A percentile compares a stretch with the other conserved stretches of the same genome.
Evolutionary conservation across 2,329 filamentous ascomycete species (phyloP).

Genomic region (Leptographium galeiforme): DNA sequence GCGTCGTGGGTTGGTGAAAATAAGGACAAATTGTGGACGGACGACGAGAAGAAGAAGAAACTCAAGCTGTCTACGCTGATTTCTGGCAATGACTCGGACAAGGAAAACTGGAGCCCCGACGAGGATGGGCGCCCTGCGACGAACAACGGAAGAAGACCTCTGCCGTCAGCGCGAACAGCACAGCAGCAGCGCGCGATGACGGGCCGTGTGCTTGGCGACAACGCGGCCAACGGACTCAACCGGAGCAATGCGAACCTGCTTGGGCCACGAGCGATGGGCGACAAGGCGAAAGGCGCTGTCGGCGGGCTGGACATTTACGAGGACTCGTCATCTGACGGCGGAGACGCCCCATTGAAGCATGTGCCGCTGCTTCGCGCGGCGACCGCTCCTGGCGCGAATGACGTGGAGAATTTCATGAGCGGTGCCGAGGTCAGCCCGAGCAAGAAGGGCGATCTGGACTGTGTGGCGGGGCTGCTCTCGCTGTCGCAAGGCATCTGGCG

Average conservation of each 20-base stretch:
- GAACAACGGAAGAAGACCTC: conserved; percentile 19
- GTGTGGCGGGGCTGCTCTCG: conserved; percentile 76
- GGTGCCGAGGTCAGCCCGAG: conserved; percentile 50
- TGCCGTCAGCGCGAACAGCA: conserved; percentile 22
- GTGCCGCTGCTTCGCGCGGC: conserved; percentile 6
- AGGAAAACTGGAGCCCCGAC: conserved; percentile 73
- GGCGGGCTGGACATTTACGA: conserved; percentile 38
- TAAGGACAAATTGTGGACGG: conserved; percentile 17
- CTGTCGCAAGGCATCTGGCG: conserved; percentile 89
- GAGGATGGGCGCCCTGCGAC: conserved; percentile 26
- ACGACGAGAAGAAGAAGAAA: conserved; percentile 23
- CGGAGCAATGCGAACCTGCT: conserved; percentile 24
- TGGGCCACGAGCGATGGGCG: conserved; percentile 13
- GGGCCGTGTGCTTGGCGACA: conserved; percentile 18
- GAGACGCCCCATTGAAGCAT: conserved; percentile 1
- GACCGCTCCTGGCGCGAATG: conserved; percentile 29
- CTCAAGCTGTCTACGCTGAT: conserved; percentile 27
- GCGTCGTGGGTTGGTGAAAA: conserved; percentile 12
- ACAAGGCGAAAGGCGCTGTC: conserved; percentile 11
- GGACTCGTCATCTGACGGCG: conserved; percentile 22
- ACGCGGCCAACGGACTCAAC: conserved; percentile 23
- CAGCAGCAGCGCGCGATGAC: conserved; percentile 17
- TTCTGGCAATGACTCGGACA: conserved; percentile 67
- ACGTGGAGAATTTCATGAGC: conserved; percentile 63
- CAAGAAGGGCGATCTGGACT: conserved; percentile 73